These are phyloP conservation scores for Sugiyamaella valdiviana DNA, from an alignment of 805 yeast genomes.

Conservation along the genomic window DNA sequence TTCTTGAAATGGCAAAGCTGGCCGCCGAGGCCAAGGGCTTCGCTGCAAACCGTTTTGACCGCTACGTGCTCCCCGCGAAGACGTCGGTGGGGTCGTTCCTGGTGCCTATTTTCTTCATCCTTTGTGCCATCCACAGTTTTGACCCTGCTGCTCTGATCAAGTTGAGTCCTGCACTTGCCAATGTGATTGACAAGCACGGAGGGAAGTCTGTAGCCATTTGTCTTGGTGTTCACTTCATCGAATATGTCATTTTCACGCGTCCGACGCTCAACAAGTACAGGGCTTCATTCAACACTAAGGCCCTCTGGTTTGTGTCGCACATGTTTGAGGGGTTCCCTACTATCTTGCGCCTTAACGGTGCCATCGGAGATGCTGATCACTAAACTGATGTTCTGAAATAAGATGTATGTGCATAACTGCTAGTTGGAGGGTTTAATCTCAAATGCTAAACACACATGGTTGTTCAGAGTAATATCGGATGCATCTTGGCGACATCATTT, in stretches of 20 bases:
- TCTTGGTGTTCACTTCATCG: neutral
- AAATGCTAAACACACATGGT: slow-evolving; percentile 73
- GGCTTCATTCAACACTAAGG: neutral
- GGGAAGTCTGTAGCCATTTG: neutral
- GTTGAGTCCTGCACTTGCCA: neutral
- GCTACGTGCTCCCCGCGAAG: slow-evolving; percentile 15
- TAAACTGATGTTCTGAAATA: neutral
- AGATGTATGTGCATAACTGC: too few species aligned
- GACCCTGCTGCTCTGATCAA: neutral
- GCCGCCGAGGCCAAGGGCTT: slow-evolving; percentile 46
- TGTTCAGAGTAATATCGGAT: slow-evolving; percentile 67
- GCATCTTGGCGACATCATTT: slow-evolving; percentile 81
- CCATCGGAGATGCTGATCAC: neutral
- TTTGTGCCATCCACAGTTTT: neutral
- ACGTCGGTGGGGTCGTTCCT: neutral
- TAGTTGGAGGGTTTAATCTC: too few species aligned
- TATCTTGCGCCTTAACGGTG: neutral
- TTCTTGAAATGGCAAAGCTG: slow-evolving; percentile 68
- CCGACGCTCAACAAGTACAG: neutral
- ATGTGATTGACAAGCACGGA: neutral
- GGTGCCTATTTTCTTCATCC: neutral
- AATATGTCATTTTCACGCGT: neutral
- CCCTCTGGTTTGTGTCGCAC: neutral
- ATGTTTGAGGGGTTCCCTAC: slow-evolving; percentile 4
- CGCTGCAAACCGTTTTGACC: slow-evolving; percentile 10